phyloP scores from a whole-genome alignment of 768 basidiomycete species.

The Russula abietina region DNA sequence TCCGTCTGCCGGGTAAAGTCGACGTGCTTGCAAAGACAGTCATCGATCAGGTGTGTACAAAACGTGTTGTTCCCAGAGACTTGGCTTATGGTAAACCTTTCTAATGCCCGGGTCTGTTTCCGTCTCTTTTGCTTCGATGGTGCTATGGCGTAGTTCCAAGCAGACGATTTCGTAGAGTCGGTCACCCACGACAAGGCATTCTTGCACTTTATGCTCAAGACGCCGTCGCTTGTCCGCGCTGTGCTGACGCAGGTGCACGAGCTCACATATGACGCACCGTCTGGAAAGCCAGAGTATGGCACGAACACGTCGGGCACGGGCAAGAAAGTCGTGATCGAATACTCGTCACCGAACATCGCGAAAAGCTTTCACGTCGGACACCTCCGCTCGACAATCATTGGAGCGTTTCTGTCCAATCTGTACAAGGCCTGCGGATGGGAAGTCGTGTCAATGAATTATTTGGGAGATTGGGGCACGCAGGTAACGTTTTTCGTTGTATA shows the following conservation, averaged over 20 bases:
- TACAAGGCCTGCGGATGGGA: conserved; percentile 93
- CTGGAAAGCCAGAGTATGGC: conserved; percentile 70
- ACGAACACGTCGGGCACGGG: conserved; percentile 69
- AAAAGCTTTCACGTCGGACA: conserved; percentile 99
- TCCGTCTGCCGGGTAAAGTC: conserved; percentile 76
- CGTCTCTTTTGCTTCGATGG: background rate
- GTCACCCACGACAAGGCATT: conserved; percentile 70
- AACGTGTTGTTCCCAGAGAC: background rate
- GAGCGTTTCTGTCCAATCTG: conserved; percentile 86
- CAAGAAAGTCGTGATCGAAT: conserved; percentile 84
- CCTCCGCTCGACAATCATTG: conserved; percentile 95
- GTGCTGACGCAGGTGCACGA: conserved; percentile 69
- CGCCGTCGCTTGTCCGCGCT: conserved; percentile 53
- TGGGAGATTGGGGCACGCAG: conserved; percentile 99
- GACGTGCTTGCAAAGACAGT: conserved; percentile 73
- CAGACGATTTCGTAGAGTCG: conserved; percentile 72
- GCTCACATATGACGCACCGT: conserved; percentile 58
- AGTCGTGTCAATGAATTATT: conserved; percentile 86
- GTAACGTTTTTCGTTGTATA: conserved; percentile 34
- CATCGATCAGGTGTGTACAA: conserved; percentile 51
- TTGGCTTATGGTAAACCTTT: background rate
- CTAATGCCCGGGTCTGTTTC: background rate
- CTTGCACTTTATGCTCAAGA: conserved; percentile 74
- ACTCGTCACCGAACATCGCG: conserved; percentile 95
- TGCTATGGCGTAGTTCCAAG: conserved; percentile 56